Evolutionary conservation across 345 rosid species (phyloP).

Genomic region (Gossypium herbaceum): DNA sequence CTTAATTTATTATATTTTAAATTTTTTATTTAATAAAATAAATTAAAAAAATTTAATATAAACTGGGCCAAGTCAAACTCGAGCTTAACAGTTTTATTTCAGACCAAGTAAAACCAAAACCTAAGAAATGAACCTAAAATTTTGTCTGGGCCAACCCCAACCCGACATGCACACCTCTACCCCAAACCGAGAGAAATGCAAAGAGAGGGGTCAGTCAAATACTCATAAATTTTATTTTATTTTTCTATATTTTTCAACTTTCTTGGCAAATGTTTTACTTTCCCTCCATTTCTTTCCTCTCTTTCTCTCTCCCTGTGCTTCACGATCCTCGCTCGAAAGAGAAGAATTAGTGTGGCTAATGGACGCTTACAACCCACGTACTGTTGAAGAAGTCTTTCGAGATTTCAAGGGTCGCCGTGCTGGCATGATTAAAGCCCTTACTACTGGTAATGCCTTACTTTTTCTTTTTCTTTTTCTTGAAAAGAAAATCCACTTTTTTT

Average conservation of each 20-base stretch:
- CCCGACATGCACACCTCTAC: no score
- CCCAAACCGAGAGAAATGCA: neutral
- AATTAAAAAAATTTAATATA: no score
- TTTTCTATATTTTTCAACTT: neutral
- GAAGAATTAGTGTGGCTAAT: conserved; percentile 13
- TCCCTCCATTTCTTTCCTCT: conserved; percentile 9
- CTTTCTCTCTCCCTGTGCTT: neutral
- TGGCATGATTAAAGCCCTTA: conserved; percentile 69
- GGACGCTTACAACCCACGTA: conserved; percentile 70
- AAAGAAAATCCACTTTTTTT: neutral
- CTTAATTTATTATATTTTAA: no score
- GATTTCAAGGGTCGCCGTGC: conserved; percentile 74
- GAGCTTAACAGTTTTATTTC: no score
- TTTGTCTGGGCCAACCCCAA: no score
- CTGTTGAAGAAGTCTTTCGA: conserved; percentile 68
- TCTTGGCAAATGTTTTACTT: neutral
- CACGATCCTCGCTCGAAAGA: neutral
- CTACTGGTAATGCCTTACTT: conserved; percentile 32
- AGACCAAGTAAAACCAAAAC: fast-evolving
- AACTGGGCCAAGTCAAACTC: no score
- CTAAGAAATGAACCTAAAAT: no score
- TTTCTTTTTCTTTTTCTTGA: neutral
- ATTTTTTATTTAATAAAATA: no score
- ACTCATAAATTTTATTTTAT: neutral
- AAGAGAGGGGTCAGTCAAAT: neutral